phyloP scores from a whole-genome alignment of 768 basidiomycete genomes.

The Leccinum ochraceum region DNA sequence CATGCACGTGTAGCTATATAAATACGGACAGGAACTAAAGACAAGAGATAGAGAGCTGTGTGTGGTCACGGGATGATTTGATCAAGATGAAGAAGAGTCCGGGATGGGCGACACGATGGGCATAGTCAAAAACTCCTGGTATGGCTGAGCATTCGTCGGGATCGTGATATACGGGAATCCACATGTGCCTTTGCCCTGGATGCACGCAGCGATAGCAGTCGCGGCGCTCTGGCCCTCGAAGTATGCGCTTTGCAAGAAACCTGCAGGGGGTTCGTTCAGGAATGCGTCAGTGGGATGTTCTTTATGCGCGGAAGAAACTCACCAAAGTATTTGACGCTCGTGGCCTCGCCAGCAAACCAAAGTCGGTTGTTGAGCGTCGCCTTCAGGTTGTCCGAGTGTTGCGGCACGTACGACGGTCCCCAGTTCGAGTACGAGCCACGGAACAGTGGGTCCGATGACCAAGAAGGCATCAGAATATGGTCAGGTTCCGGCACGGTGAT shows the following conservation, averaged over 20 bases:
- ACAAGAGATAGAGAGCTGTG: not conserved
- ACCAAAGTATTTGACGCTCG: conserved; percentile 60
- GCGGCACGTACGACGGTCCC: conserved; percentile 59
- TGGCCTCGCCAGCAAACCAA: conserved; percentile 68
- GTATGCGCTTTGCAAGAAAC: conserved; percentile 61
- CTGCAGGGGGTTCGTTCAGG: conserved; percentile 26
- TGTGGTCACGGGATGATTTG: not conserved
- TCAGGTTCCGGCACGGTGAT: conserved; percentile 53
- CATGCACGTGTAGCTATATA: not conserved
- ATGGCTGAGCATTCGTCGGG: conserved; percentile 36
- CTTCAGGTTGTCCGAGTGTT: conserved; percentile 55
- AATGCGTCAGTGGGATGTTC: not conserved
- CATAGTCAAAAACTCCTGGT: conserved; percentile 23
- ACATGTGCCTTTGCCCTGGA: conserved; percentile 31
- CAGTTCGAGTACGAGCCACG: conserved; percentile 63
- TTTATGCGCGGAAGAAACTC: conserved; percentile 17
- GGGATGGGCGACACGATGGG: not conserved
- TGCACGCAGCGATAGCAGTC: conserved; percentile 42
- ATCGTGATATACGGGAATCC: conserved; percentile 28
- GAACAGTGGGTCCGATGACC: conserved; percentile 50
- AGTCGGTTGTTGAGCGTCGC: conserved; percentile 51
- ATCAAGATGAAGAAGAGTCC: not conserved
- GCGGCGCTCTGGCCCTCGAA: conserved; percentile 51
- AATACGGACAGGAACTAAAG: not conserved
- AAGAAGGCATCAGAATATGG: conserved; percentile 56